phyloP scores from a whole-genome alignment of 2,329 filamentous ascomycete species.

The Trichoderma endophyticum region DNA sequence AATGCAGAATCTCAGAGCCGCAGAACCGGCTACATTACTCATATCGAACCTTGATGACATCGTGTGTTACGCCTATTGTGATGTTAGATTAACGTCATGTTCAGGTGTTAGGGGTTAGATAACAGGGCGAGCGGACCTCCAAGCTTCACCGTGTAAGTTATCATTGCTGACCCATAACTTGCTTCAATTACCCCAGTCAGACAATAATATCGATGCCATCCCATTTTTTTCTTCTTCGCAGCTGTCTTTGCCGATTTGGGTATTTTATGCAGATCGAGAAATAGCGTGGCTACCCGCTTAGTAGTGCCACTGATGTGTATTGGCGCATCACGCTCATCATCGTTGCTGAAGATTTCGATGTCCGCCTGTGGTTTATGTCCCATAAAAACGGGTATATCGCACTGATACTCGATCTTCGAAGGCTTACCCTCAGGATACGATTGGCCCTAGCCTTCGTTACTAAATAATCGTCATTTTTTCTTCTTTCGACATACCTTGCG shows the following conservation, averaged over 20 bases:
- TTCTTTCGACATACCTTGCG: constrained; percentile 31
- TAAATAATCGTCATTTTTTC: background rate
- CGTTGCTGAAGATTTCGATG: constrained; percentile 37
- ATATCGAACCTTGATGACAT: constrained; percentile 36
- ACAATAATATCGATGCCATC: constrained; percentile 37
- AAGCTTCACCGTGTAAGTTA: constrained; percentile 38
- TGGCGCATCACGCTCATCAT: constrained; percentile 32
- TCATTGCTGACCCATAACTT: constrained; percentile 38
- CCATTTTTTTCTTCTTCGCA: constrained; percentile 34
- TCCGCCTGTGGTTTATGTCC: constrained; percentile 37
- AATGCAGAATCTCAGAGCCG: background rate
- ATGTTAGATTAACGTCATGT: background rate
- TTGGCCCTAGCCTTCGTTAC: constrained; percentile 30
- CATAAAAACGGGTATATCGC: constrained; percentile 36
- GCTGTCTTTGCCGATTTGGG: constrained; percentile 30
- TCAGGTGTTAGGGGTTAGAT: background rate
- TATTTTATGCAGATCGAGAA: constrained; percentile 36
- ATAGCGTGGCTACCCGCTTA: constrained; percentile 33
- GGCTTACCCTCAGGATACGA: constrained; percentile 38
- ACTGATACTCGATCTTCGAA: constrained; percentile 37
- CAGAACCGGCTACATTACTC: constrained; percentile 21
- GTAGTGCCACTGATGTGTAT: constrained; percentile 32
- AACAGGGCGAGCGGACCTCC: constrained; percentile 29
- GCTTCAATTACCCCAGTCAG: constrained; percentile 37
- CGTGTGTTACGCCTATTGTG: constrained; percentile 35